Conservation (phyloP, 148 eudicot species). For the Oxyria digyna region DNA sequence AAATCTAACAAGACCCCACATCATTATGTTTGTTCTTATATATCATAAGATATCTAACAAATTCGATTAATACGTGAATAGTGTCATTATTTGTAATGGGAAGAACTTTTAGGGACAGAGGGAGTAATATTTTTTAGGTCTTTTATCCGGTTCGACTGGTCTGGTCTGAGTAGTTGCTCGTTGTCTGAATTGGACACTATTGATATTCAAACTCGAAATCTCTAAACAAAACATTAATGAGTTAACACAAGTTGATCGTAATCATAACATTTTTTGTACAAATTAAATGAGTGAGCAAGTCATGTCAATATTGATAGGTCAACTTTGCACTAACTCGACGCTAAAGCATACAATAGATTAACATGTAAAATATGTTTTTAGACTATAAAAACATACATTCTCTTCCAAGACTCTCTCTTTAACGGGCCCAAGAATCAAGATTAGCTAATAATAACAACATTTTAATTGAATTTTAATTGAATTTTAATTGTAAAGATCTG, state of each 20-base stretch:
- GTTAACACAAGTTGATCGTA: background rate
- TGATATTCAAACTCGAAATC: too few species aligned
- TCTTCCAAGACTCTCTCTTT: background rate
- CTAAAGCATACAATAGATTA: background rate
- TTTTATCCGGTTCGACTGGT: too few species aligned
- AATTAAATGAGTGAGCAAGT: background rate
- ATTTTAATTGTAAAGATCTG: background rate
- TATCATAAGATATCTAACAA: too few species aligned
- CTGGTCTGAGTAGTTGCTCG: too few species aligned
- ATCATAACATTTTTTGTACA: background rate
- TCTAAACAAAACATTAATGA: too few species aligned
- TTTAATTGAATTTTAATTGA: background rate
- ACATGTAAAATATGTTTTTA: background rate
- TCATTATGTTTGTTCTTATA: too few species aligned
- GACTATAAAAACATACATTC: slow-evolving; percentile 4
- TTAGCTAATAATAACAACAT: background rate
- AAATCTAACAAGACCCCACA: too few species aligned
- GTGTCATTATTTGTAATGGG: too few species aligned
- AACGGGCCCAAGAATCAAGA: background rate
- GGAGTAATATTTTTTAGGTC: too few species aligned
- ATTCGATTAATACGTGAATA: too few species aligned
- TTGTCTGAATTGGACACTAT: too few species aligned
- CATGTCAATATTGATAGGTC: background rate
- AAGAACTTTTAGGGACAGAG: too few species aligned
- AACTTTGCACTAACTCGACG: slow-evolving; percentile 6